A percentile compares a stretch with the other conserved stretches of the same genome.
Conservation (phyloP, 202 grass and related monocot genomes). For the Bolboschoenoplectus hybrid region DNA sequence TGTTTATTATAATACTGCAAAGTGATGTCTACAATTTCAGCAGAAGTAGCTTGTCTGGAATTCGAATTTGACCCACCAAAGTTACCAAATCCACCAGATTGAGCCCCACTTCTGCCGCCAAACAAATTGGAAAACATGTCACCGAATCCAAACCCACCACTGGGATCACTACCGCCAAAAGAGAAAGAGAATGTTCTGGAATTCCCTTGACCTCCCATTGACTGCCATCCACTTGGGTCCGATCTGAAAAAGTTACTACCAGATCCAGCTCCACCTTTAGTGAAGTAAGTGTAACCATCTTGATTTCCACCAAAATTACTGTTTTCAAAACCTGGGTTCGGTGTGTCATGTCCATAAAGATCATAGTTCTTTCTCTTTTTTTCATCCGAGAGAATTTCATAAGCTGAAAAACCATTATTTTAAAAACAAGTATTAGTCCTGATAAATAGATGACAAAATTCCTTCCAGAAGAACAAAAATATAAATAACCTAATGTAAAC, state of each 20-base stretch:
- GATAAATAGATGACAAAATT: constrained; percentile 3
- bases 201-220: constrained; percentile 67
- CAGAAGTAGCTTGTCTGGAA: constrained; percentile 45
- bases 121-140: constrained; percentile 89
- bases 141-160: constrained; percentile 66
- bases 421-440: constrained; percentile 19
- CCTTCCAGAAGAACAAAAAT: constrained; percentile 16
- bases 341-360: constrained; percentile 84
- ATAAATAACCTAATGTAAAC: background rate
- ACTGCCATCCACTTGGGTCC: constrained; percentile 71
- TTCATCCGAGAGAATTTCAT: constrained; percentile 94
- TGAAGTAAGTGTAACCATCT: constrained; percentile 68
- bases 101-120: constrained; percentile 50
- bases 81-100: constrained; percentile 56
- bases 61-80: constrained; percentile 48
- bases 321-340: constrained; percentile 59
- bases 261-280: constrained; percentile 49
- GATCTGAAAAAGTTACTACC: constrained; percentile 63
- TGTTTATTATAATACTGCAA: constrained; percentile 80
- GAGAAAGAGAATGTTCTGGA: constrained; percentile 78
- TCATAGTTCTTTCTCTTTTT: constrained; percentile 96
- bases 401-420: constrained; percentile 60
- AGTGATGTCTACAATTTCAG: constrained; percentile 60
- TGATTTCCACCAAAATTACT: constrained; percentile 48
- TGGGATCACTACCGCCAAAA: constrained; percentile 69